A percentile compares a stretch with the other conserved stretches of the same genome.
Conservation (phyloP, 257 asterid genomes). For the Solanum acaule region DNA sequence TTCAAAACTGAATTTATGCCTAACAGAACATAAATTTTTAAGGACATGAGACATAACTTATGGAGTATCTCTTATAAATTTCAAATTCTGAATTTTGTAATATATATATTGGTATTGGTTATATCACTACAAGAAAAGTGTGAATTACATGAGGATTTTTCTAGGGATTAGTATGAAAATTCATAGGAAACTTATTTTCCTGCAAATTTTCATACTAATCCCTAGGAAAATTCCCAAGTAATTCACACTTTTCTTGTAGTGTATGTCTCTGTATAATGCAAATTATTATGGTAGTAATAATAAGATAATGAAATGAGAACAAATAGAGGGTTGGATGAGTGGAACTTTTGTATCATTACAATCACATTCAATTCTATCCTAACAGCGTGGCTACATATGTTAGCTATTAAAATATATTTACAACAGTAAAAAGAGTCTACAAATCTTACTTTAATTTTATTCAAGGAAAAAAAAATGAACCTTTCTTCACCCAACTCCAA, state of each 20-base stretch:
- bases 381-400: background rate
- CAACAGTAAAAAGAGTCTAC: background rate
- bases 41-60: background rate
- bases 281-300: conserved; percentile 7
- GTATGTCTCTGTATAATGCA: background rate
- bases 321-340: background rate
- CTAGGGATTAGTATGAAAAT: no score
- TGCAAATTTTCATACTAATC: no score
- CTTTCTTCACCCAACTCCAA: background rate
- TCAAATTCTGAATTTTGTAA: background rate
- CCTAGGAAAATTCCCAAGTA: no score
- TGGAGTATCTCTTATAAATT: background rate
- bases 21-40: background rate
- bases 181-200: no score
- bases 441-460: background rate
- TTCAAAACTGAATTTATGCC: background rate
- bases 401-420: background rate
- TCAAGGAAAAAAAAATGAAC: background rate
- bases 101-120: background rate
- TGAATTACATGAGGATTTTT: no score
- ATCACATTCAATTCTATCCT: background rate
- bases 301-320: conserved; percentile 11
- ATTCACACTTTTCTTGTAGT: no score
- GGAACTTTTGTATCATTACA: conserved; percentile 6
- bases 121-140: background rate